Base-by-base conservation (phyloP, 306 rosid genomes). In the Cicer pinnatifidum region DNA sequence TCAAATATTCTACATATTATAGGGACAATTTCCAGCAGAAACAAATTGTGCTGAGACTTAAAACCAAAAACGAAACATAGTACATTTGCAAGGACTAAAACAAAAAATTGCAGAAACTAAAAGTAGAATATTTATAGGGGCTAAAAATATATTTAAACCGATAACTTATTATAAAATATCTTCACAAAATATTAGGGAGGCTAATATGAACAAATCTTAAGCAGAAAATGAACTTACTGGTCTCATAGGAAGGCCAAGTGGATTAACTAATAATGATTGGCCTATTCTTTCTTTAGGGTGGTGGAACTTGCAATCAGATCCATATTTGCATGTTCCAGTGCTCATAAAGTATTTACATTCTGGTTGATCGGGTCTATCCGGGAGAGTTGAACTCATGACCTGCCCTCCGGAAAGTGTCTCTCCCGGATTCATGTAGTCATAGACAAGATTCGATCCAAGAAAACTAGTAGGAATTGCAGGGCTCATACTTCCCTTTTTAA, bases 271-370 rank as follows among this genome's bases (percentile, higher is more conserved):
- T 37, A 77, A 83, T 9, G 96, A 81, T 71, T 84, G 90, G 51
- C 82, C 75, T 15, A 85, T 75, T 81, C 96, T 85, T 75, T 90
- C 97, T 73, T 84, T 93, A 6, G 97, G 98, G 78, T 93, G 98
- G 82, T 93, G 87, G 65, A 83, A 93, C 78, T 89, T 93, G 89
- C 98, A 93, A 60, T 89, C 93, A 69, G 85, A 75, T 79, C 98
- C 98, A 80, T 89, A 90, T 72, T 90, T 93, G 90, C 98, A 93
- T 11, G 88, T 89, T 28, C 97, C 98, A 9, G 88, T 93, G 85
- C 66, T 87, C 91, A 90, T 87, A 67, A 87, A 93, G 80, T 87
- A 86, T 71, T 88, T 91, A 73, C 98, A 93, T 81, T 90, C 93
- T 2, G 97, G 98, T 72, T 93, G 95, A 71, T 89, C 91, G 9